phyloP scores from a whole-genome alignment of 2,329 filamentous ascomycete genomes.

The Fusarium brevicatenulatum region DNA sequence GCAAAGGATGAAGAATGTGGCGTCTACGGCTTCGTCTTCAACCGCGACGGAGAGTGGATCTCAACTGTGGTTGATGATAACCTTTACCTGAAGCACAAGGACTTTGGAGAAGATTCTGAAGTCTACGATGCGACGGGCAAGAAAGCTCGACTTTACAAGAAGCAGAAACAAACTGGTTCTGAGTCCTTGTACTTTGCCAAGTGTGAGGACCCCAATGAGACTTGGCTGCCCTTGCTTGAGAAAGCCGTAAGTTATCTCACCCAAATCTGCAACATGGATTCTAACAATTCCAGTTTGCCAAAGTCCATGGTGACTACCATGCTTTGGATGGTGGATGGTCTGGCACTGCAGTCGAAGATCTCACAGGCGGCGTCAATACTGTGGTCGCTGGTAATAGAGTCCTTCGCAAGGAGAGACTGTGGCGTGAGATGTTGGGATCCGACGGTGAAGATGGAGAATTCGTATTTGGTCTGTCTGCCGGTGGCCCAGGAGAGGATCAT shows the following conservation, averaged over 20 bases:
- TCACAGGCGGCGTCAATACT: conserved; percentile 66
- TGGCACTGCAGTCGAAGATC: conserved; percentile 60
- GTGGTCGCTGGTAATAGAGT: conserved; percentile 66
- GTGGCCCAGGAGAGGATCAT: conserved; percentile 38
- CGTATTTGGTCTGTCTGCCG: conserved; percentile 60
- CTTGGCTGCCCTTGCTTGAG: conserved; percentile 78
- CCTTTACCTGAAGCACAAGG: conserved; percentile 45
- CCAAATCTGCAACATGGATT: accelerated
- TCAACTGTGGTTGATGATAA: conserved; percentile 79
- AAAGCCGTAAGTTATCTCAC: conserved; percentile 61
- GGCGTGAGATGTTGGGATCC: conserved; percentile 73
- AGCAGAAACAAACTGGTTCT: conserved; percentile 73
- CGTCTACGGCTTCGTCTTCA: conserved; percentile 79
- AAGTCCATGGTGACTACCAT: conserved; percentile 77
- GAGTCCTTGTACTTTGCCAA: conserved; percentile 76
- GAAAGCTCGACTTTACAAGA: conserved; percentile 69
- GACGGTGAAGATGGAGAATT: conserved; percentile 76
- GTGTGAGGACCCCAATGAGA: conserved; percentile 75
- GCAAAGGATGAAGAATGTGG: conserved; percentile 73
- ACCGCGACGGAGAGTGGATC: conserved; percentile 76
- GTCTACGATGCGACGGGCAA: conserved; percentile 55
- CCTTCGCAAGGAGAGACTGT: conserved; percentile 74
- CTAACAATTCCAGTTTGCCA: conserved; percentile 65
- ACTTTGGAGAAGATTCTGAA: conserved; percentile 55
- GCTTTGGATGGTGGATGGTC: conserved; percentile 75